Evolutionary conservation across 257 asterid genomes (phyloP), one percentile per base, ranked within the genome.

Genomic region (Salvia rosmarinus): DNA sequence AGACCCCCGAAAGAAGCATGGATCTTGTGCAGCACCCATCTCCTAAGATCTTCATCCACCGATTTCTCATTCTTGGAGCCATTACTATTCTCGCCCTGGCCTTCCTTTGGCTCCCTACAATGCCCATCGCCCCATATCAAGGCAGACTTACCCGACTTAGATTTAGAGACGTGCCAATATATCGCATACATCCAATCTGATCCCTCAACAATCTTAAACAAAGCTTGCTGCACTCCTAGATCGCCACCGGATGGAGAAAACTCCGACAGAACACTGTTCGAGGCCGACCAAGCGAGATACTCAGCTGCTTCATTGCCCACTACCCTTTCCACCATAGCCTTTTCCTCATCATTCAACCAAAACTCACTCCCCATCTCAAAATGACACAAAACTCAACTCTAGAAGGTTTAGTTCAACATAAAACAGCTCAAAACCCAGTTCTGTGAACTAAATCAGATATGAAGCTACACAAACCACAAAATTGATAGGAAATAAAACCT

Each of bases 81-180:
- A 74, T n/a, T 72, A 32, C 16, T 71, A 64, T 25, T 79, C 23
- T 73, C 73, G 11, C 66, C 81, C 62, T 84, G 84, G 0, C 79
- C 75, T 54, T 73, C 82, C 46, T 82, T 86, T 13, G 83, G 68
- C 51, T 82, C 95, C 50, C 80, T 75, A 71, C 90, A 89, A 51
- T 89, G 93, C 17, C 99, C 99, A 58, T 91, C 99, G 0, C 99
- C 99, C 98, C 99, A 91, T 68, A 95, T 81, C 62, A 95, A 80
- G 34, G 99, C 96, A 0, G 99, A 95, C 78, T 87, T 95, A 12
- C 98, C 96, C 1, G 97, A 95, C 76, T 89, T 95, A 2, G 98
- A 87, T 44, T 87, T 91, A 0, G 96, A 85, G 35, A 95, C 99
- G 28, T 95, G 98, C 99, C 99, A 95, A 72, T 89, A 91, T 17